Percentiles rank a stretch among this genome's conserved stretches.
phyloP scores from a whole-genome alignment of 805 yeast species.

The Blastobotrys robertii region DNA sequence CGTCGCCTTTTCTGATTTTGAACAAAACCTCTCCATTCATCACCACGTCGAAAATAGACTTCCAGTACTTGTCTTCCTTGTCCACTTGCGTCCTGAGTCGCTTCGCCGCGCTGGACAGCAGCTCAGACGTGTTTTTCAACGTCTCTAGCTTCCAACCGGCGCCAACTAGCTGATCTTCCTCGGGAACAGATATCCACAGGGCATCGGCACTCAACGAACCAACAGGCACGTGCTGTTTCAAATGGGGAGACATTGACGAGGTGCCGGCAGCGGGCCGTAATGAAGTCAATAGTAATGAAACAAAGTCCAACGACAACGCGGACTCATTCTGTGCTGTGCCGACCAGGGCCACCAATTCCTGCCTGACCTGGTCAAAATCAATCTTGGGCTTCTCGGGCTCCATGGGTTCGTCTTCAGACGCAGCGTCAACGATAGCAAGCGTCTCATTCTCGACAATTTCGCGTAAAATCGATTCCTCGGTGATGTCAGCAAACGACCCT shows the following conservation, averaged over 20 bases:
- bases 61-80: constrained; percentile 65
- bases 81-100: constrained; percentile 44
- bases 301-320: constrained; percentile 77
- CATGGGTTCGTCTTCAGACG: constrained; percentile 2
- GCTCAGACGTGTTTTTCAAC: constrained; percentile 42
- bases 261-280: constrained; percentile 79
- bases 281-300: constrained; percentile 71
- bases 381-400: neutral
- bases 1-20: constrained; percentile 50
- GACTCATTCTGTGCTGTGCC: constrained; percentile 76
- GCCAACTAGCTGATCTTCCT: constrained; percentile 35
- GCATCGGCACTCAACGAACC: constrained; percentile 50
- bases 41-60: constrained; percentile 34
- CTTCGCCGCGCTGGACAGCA: constrained; percentile 42
- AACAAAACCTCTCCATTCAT: constrained; percentile 50
- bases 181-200: constrained; percentile 15
- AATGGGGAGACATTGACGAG: constrained; percentile 78
- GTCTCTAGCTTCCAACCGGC: constrained; percentile 83
- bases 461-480: constrained; percentile 43
- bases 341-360: constrained; percentile 18
- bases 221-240: constrained; percentile 61
- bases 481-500: constrained; percentile 47
- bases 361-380: constrained; percentile 20
- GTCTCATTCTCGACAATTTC: constrained; percentile 31
- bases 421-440: neutral